Evolutionary conservation across 2,329 filamentous ascomycete species (phyloP).

Genomic region (Zopfia rhizophila): DNA sequence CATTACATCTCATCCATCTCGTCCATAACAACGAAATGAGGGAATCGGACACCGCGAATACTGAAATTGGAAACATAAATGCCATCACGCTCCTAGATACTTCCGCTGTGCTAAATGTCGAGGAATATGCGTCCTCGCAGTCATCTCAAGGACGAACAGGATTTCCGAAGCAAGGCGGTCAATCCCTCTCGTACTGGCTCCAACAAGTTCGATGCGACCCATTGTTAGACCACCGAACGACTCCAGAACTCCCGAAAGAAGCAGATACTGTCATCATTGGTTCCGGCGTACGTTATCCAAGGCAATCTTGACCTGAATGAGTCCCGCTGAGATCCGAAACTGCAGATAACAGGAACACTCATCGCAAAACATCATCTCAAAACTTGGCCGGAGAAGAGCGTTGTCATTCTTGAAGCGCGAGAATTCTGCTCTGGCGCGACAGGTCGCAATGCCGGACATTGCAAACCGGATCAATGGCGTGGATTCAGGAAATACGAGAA

Average conservation of each 20-base stretch:
- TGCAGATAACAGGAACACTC: conserved; percentile 29
- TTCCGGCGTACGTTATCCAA: too few relatives aligned
- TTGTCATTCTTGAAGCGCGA: conserved; percentile 37
- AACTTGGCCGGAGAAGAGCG: conserved; percentile 28
- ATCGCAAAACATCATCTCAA: conserved; percentile 34
- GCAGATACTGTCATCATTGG: conserved; percentile 50
- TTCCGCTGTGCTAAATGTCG: conserved; percentile 26
- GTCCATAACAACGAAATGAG: too few relatives aligned
- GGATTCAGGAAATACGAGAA: conserved; percentile 37
- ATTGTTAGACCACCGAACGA: conserved; percentile 40
- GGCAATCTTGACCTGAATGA: too few relatives aligned
- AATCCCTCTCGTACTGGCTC: conserved; percentile 40
- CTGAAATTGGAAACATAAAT: conserved; percentile 14
- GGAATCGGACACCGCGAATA: conserved; percentile 5
- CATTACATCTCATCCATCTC: too few relatives aligned
- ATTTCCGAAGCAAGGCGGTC: conserved; percentile 35
- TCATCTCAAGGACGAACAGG: conserved; percentile 23
- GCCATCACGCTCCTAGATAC: conserved; percentile 21
- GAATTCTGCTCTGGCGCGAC: conserved; percentile 44
- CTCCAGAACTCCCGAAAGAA: conserved; percentile 36
- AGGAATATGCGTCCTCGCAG: conserved; percentile 28
- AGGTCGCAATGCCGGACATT: conserved; percentile 40
- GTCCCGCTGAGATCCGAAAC: too few relatives aligned
- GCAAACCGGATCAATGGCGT: conserved; percentile 41
- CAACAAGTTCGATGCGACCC: conserved; percentile 41